A percentile compares a stretch with the other conserved stretches of the same genome.
Evolutionary conservation across 345 rosid species (phyloP).

Genomic region (Physaria fendleri): DNA sequence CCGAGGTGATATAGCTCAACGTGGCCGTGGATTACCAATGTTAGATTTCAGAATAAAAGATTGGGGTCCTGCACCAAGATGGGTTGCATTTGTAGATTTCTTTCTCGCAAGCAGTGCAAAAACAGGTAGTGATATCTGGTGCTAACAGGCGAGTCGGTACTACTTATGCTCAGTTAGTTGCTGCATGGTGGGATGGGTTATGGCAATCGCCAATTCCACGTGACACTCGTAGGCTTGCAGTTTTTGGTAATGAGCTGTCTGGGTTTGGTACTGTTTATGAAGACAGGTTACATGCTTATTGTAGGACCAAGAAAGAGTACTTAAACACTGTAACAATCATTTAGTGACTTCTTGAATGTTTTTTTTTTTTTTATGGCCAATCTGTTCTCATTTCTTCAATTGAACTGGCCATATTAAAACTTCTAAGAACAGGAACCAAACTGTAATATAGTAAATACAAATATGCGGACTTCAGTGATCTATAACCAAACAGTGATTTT

Average conservation of each 20-base stretch:
- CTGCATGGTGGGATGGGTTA: conserved; percentile 96
- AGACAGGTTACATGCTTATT: conserved; percentile 46
- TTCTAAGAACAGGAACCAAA: neutral
- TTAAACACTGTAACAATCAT: conserved; percentile 44
- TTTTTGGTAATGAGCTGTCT: conserved; percentile 63
- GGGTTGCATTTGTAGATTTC: conserved; percentile 99
- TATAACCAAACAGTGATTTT: too few species aligned
- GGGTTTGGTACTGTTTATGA: conserved; percentile 72
- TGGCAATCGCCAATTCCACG: conserved; percentile 92
- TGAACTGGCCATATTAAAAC: neutral
- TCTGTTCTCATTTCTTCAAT: neutral
- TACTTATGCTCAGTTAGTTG: conserved; percentile 84
- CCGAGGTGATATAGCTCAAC: conserved; percentile 50
- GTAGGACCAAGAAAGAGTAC: conserved; percentile 51
- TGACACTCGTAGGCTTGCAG: conserved; percentile 54
- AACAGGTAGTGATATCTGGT: conserved; percentile 68
- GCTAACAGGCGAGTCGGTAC: conserved; percentile 93
- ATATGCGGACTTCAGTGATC: too few species aligned
- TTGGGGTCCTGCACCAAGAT: conserved; percentile 99
- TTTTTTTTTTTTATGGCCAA: neutral
- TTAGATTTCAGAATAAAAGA: conserved; percentile 74
- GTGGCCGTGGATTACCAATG: conserved; percentile 32
- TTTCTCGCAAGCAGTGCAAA: conserved; percentile 89
- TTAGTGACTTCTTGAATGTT: conserved; percentile 13
- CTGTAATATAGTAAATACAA: neutral